A percentile compares a stretch with the other conserved stretches of the same genome.
Evolutionary conservation across 2,329 filamentous ascomycete genomes (phyloP).

Genomic region (Phoma herbarum): DNA sequence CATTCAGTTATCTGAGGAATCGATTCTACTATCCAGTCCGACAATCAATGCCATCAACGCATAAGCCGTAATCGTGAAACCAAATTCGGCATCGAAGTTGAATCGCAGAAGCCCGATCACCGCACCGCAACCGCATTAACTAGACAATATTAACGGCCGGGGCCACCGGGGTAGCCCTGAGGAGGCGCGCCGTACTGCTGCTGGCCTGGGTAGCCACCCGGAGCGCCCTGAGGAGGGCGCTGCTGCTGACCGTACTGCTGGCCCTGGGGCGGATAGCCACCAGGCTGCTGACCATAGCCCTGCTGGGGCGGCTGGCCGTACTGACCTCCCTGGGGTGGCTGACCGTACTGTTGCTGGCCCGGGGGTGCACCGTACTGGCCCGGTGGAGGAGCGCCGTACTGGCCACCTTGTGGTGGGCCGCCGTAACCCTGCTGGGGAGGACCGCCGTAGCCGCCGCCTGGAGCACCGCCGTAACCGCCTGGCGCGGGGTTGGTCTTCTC

Average conservation of each 20-base stretch:
- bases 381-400: conserved; percentile 30
- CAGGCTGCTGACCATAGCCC: conserved; percentile 32
- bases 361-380: conserved; percentile 37
- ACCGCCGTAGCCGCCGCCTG: conserved; percentile 43
- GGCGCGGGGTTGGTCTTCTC: conserved; percentile 61
- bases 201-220: conserved; percentile 35
- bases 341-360: conserved; percentile 16
- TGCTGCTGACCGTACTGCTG: conserved; percentile 35
- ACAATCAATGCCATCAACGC: background rate
- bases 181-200: conserved; percentile 34
- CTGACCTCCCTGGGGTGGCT: conserved; percentile 12
- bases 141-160: conserved; percentile 11
- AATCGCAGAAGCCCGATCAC: too few species aligned
- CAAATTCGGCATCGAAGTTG: background rate
- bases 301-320: conserved; percentile 33
- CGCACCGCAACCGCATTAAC: background rate
- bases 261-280: conserved; percentile 31
- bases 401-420: conserved; percentile 25
- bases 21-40: background rate
- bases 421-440: conserved; percentile 35
- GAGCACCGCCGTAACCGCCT: conserved; percentile 43
- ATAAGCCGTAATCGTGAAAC: background rate
- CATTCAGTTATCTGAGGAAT: background rate
- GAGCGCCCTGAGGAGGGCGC: conserved; percentile 32
- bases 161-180: conserved; percentile 25